Evolutionary conservation across 2,329 filamentous ascomycete genomes (phyloP), one percentile per base, ranked within the genome.

Genomic region (Trichophyton equinum): DNA sequence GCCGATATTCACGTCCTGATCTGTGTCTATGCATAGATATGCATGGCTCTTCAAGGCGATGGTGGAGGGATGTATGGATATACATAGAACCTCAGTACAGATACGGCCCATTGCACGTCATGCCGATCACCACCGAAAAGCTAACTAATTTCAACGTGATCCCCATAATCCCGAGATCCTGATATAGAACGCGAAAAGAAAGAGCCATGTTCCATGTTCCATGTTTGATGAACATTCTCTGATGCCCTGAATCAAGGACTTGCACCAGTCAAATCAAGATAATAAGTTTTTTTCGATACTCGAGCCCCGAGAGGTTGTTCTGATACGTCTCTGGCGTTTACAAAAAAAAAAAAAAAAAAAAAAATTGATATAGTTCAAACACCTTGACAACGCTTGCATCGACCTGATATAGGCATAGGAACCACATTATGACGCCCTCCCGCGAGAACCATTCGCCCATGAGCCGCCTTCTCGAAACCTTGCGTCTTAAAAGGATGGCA

Each of bases 41-140:
- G 27, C 15, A 44, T 44, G 15, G 40, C 40, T 6, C 40, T n/a
- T 44, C 40, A n/a, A 44, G 44, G 15, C 40, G 40, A 44, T 18
- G 5, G 15, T 46, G 40, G 40, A 44, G 15, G 40, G 15, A 44
- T 44, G 40, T 44, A 18, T 18, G 40, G 15, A 44, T 44, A 44
- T 44, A 44, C 40, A 44, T 44, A 44, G 40, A n/a, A 44, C 15
- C 11, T 51, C 15, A 27, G 44, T 47, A 47, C 44, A 47, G 44
- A 47, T 55, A 20, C 51, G 51, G 51, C 51, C 51, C 51, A 27
- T 55, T 55, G 51, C 51, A 55, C 51, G 51, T 55, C 51, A 55
- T 27, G 51, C 27, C 51, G 51, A 55, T 55, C 51, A 55, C n/a
- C 51, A 55, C 51, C 51, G 51, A 55, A 55, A 55, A 36, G 30